These are phyloP conservation scores for Metarhizium sp. DNA, from an alignment of 2,329 filamentous ascomycete species.

Conservation along the genomic window DNA sequence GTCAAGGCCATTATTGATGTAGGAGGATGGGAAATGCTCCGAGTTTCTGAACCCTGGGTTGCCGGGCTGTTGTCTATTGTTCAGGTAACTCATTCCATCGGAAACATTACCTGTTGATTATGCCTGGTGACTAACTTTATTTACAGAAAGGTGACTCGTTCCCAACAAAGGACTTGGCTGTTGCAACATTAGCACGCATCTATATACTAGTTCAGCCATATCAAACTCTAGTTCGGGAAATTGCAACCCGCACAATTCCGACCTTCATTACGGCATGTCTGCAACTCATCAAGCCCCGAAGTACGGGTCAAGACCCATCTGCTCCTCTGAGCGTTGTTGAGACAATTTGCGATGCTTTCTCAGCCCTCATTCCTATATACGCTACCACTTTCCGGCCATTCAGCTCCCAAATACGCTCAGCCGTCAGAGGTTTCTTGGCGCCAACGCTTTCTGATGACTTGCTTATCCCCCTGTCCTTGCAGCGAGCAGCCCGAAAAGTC, in stretches of 20 bases:
- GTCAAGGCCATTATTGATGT: slow-evolving; percentile 75
- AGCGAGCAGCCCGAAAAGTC: slow-evolving; percentile 51
- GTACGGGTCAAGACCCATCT: slow-evolving; percentile 15
- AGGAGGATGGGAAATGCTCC: slow-evolving; percentile 75
- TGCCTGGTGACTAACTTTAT: slow-evolving; percentile 11
- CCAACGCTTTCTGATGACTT: slow-evolving; percentile 47
- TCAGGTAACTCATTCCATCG: slow-evolving; percentile 39
- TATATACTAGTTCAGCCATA: slow-evolving; percentile 76
- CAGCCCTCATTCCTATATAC: slow-evolving; percentile 66
- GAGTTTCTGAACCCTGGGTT: slow-evolving; percentile 66
- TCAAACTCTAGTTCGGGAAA: slow-evolving; percentile 75
- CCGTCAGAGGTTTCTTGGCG: slow-evolving; percentile 51
- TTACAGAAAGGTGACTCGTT: slow-evolving; percentile 65
- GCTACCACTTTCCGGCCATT: slow-evolving; percentile 76
- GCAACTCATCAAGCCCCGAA: slow-evolving; percentile 46
- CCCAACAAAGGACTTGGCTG: slow-evolving; percentile 64
- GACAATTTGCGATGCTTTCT: slow-evolving; percentile 61
- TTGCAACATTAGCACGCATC: slow-evolving; percentile 73
- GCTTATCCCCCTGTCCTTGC: slow-evolving; percentile 42
- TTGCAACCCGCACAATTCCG: slow-evolving; percentile 74
- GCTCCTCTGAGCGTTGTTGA: slow-evolving; percentile 46
- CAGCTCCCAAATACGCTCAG: slow-evolving; percentile 54
- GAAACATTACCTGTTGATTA: not conserved
- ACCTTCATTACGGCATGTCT: slow-evolving; percentile 66
- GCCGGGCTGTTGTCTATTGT: slow-evolving; percentile 65